phyloP scores from a whole-genome alignment of 305 asterid genomes.

The Solanum chacoense region DNA sequence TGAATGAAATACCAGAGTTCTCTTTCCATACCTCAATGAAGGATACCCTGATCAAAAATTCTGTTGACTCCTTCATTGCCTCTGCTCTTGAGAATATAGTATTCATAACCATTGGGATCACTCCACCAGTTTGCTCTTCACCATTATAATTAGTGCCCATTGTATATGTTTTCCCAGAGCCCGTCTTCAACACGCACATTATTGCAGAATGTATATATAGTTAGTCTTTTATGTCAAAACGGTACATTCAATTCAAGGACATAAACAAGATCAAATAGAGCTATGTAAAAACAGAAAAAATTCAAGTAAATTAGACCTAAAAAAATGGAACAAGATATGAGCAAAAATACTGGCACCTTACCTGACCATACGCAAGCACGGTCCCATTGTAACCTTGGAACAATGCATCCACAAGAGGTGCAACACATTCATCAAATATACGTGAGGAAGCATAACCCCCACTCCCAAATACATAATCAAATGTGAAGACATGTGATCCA shows the following conservation, averaged over 20 bases:
- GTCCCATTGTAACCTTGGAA: constrained; percentile 89
- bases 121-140: constrained; percentile 59
- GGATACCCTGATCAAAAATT: constrained; percentile 75
- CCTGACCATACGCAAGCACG: constrained; percentile 98
- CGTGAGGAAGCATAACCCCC: constrained; percentile 45
- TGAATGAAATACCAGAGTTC: not conserved
- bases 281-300: not conserved
- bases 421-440: constrained; percentile 68
- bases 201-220: not conserved
- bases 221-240: not conserved
- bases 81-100: constrained; percentile 62
- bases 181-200: constrained; percentile 44
- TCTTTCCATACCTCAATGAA: constrained; percentile 67
- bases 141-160: constrained; percentile 99
- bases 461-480: constrained; percentile 69
- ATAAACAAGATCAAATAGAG: not conserved
- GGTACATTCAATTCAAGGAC: not conserved
- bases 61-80: constrained; percentile 47
- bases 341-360: constrained; percentile 3
- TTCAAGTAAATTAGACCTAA: not conserved
- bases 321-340: not conserved
- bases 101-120: constrained; percentile 85
- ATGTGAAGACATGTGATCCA: constrained; percentile 92
- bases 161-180: constrained; percentile 96
- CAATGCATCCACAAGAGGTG: constrained; percentile 76